Evolutionary conservation across 2,329 filamentous ascomycete species (phyloP).

Genomic region (Colletotrichum lentis): DNA sequence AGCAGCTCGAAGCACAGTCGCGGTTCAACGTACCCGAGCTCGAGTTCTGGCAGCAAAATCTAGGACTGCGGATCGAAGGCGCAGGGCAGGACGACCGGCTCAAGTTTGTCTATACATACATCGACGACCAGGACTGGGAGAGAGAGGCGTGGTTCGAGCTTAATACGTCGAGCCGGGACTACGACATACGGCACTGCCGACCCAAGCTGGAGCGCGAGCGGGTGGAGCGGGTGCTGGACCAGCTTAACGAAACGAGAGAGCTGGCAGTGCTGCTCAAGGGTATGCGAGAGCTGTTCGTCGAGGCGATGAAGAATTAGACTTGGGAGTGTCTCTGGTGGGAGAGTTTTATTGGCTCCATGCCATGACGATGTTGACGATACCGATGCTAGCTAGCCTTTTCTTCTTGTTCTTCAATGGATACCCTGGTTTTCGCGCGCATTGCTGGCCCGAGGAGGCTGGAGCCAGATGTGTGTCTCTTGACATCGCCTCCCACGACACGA

Average conservation of each 20-base stretch:
- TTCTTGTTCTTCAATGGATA: conserved; percentile 30
- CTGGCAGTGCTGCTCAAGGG: conserved; percentile 77
- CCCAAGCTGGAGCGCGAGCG: conserved; percentile 84
- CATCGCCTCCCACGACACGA: neutral
- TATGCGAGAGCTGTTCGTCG: conserved; percentile 81
- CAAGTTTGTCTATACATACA: conserved; percentile 87
- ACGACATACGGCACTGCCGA: conserved; percentile 80
- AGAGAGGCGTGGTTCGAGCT: conserved; percentile 94
- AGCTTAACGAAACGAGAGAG: conserved; percentile 82
- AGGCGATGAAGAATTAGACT: conserved; percentile 62
- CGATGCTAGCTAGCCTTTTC: conserved; percentile 2
- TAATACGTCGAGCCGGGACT: conserved; percentile 80
- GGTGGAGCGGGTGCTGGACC: conserved; percentile 78
- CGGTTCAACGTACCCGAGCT: conserved; percentile 92
- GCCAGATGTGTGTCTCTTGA: neutral
- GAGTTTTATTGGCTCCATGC: neutral
- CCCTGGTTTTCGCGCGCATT: conserved; percentile 15
- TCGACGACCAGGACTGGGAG: conserved; percentile 88
- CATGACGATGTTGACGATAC: conserved; percentile 30
- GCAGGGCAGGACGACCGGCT: conserved; percentile 83
- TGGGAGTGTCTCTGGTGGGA: neutral
- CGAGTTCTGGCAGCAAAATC: conserved; percentile 92
- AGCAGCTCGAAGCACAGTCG: conserved; percentile 81
- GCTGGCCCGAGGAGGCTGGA: neutral
- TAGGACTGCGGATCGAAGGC: conserved; percentile 89